Base-by-base conservation (phyloP, 805 yeast genomes). In the Sungouiella blattae region DNA sequence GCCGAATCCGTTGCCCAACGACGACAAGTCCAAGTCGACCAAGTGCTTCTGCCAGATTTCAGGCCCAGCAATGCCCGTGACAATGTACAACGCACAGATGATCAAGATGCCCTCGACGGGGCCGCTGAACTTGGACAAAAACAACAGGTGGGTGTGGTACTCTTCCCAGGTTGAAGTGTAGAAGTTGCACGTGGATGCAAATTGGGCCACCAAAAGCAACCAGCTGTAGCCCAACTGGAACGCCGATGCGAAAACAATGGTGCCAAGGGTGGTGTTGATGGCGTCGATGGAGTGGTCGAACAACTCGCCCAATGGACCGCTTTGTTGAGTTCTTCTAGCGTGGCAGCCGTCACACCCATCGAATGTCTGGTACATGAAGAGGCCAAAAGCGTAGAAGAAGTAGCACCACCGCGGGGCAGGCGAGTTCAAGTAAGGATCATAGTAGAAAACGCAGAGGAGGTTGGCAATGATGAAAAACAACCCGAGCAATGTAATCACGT, bases 341-440 rank as follows among this genome's bases (percentile, higher is more conserved):
- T 89, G 98, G 44, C 84, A 75, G 4, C 98, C 98, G 60, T 89
- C 98, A 60, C 96, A 85, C 0, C 96, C 96, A 59, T 89, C 98
- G 58, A 89, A 87, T 0, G 97, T 89, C 58, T 89, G 98, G 59
- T 89, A 89, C 73, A 88, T 66, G 55, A 89, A 88, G 46, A 89
- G 63, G 5, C 95, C 91, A 43, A 84, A 53, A 0, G 94, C 96
- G 56, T 86, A 85, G 29, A 80, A 64, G 46, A 75, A 73, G 55
- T 83, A 86, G 12, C 81, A 73, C 95, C 94, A 86, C 22, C 73
- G 58, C 5, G 98, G 96, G 9, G 75, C 68, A 3, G 66, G 68
- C 24, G 69, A 49, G 30, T 76, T 60, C 40, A 87, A 69, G 36
- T 71, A 63, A 3, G 95, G 95, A 55, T 88, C 93, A 46, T 69